phyloP scores from a whole-genome alignment of 2,329 filamentous ascomycete species.

The Calycina herbarum region DNA sequence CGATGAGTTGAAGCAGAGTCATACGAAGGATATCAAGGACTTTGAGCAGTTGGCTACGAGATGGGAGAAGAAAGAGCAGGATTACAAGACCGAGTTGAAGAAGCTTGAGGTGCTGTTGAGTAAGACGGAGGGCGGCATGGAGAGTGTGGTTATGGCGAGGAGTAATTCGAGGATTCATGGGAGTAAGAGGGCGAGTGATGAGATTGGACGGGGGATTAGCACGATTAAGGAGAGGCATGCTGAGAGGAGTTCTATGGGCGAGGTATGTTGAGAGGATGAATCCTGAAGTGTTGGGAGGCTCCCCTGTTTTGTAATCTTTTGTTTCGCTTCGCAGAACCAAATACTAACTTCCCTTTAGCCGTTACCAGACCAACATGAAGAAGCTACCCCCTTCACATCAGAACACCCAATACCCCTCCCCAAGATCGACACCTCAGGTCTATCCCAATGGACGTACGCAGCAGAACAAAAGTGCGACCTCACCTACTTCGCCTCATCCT shows the following conservation, averaged over 20 bases:
- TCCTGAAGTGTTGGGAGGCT: too few relatives aligned
- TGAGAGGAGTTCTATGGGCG: conserved; percentile 15
- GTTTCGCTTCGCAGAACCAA: neutral
- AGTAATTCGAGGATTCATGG: conserved; percentile 35
- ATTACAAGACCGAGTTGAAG: conserved; percentile 36
- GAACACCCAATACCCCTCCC: conserved; percentile 2
- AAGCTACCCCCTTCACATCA: neutral
- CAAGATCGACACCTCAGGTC: neutral
- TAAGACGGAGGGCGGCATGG: conserved; percentile 34
- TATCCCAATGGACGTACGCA: neutral
- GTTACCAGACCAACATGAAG: neutral
- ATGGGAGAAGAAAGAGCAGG: conserved; percentile 34
- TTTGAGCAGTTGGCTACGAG: conserved; percentile 30
- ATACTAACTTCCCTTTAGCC: neutral
- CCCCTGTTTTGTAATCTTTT: neutral
- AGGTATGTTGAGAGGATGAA: conserved; percentile 6
- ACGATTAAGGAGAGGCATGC: conserved; percentile 29
- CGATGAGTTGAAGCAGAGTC: conserved; percentile 28
- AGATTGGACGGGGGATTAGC: conserved; percentile 23
- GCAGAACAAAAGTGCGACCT: conserved; percentile 13
- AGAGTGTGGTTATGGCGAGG: conserved; percentile 33
- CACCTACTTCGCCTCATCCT: conserved; percentile 25
- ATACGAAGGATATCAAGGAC: conserved; percentile 33
- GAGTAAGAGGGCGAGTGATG: conserved; percentile 25
- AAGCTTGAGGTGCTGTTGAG: conserved; percentile 36